Conservation (phyloP, 1,284 basidiomycete genomes). For the Nidula niveotomentosa region DNA sequence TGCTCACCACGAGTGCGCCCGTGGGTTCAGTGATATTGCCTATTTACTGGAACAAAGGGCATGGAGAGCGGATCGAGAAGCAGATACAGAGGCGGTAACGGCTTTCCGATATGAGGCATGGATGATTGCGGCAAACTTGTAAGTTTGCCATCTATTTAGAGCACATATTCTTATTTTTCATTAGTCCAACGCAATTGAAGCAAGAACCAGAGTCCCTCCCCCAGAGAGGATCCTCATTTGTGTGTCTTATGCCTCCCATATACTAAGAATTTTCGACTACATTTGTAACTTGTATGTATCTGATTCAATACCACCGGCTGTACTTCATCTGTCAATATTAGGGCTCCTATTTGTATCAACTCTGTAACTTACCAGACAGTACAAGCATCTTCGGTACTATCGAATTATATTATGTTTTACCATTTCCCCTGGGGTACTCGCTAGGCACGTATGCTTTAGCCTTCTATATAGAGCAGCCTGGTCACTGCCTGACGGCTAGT, state of each 20-base stretch:
- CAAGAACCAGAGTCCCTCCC: neutral
- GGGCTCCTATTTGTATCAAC: no score
- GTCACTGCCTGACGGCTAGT: no score
- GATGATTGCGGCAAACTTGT: slow-evolving; percentile 46
- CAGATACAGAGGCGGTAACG: slow-evolving; percentile 62
- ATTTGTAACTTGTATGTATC: neutral
- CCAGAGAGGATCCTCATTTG: slow-evolving; percentile 1
- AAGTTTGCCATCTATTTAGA: slow-evolving; percentile 10
- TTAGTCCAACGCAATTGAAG: neutral
- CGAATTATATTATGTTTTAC: no score
- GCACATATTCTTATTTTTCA: neutral
- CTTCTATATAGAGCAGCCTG: no score
- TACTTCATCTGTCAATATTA: no score
- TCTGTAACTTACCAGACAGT: no score
- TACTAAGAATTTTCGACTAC: slow-evolving; percentile 1
- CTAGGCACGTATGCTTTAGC: no score
- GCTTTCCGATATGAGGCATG: slow-evolving; percentile 67
- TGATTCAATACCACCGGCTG: neutral
- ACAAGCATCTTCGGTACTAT: no score
- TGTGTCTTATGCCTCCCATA: slow-evolving; percentile 11
- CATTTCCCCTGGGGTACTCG: no score
- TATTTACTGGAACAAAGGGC: slow-evolving; percentile 54
- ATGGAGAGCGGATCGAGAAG: slow-evolving; percentile 67
- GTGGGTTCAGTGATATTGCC: slow-evolving; percentile 63
- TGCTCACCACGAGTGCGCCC: slow-evolving; percentile 60